Evolutionary conservation across 345 rosid species (phyloP), one percentile per base, ranked within the genome.

Genomic region (Euphorbia peplus): DNA sequence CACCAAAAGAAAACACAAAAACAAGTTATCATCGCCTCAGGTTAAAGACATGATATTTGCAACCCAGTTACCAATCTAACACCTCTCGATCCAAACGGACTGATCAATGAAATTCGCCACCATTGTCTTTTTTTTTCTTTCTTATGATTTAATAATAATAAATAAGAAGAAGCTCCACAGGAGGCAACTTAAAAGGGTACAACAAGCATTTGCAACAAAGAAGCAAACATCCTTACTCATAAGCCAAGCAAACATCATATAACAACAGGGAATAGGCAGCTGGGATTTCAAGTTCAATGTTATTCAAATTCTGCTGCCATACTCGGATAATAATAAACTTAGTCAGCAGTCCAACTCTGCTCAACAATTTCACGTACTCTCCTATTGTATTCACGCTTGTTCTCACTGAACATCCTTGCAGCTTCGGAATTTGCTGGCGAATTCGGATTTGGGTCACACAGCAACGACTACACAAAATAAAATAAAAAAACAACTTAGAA

Each of bases 341-440:
- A 92, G 71, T 92, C 98, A 9, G 98, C 95, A 51, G 95, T 92
- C 98, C 96, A 88, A 78, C 96, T 88, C 81, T 90, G 96, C 83
- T 90, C 95, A 3, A 90, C 96, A 57, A 92, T 83, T 78, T 90
- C 98, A 1, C 95, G 85, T 28, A 92, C 90, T 78, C 92, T 83
- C 78, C 96, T 77, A 75, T 93, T 93, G 89, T 93, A 90, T 64
- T 93, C 96, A 0, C 97, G 96, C 78, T 89, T 91, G 81, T 88
- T 91, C 81, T 89, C 96, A 1, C 96, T 91, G 69, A 89, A 93
- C 98, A 93, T 89, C 60, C 98, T 76, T 19, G 97, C 98, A 67
- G 98, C 98, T 84, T 93, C 98, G 21, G 98, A 93, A 75, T 93
- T 93, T 37, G 98, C 97, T 28, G 98, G 98, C 19, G 98, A 93